Percentiles rank a stretch among this genome's conserved stretches.
These are phyloP conservation scores for Endothia cerciana DNA, from an alignment of 2,329 filamentous ascomycete species.

Conservation along the genomic window DNA sequence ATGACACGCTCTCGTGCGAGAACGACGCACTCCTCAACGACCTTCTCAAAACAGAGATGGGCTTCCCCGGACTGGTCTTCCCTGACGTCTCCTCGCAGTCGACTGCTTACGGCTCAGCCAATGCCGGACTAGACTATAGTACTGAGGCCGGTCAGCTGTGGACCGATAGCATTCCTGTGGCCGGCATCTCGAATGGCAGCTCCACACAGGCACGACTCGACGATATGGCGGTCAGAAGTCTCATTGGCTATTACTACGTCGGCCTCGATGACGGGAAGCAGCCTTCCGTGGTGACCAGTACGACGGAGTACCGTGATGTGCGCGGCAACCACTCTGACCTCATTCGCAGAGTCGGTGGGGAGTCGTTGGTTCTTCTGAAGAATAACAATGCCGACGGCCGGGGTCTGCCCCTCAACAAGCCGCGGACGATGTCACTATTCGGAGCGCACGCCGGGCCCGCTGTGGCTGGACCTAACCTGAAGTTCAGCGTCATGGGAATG, in stretches of 20 bases:
- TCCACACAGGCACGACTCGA: conserved; percentile 58
- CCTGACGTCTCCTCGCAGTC: conserved; percentile 71
- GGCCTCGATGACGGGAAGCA: conserved; percentile 50
- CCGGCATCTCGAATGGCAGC: conserved; percentile 63
- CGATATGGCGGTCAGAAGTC: conserved; percentile 56
- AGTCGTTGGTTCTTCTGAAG: conserved; percentile 68
- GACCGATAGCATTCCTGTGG: conserved; percentile 52
- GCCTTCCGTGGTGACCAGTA: conserved; percentile 48
- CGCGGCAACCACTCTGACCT: conserved; percentile 60
- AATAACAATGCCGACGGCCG: conserved; percentile 62
- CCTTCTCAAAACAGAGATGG: conserved; percentile 64
- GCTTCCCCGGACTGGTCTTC: conserved; percentile 67
- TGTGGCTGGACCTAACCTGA: too few species aligned
- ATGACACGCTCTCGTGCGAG: conserved; percentile 62
- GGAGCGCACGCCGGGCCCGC: too few species aligned
- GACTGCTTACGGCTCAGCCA: conserved; percentile 60
- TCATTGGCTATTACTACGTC: conserved; percentile 62
- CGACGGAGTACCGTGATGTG: conserved; percentile 53
- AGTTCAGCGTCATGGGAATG: too few species aligned
- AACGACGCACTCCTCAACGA: conserved; percentile 71
- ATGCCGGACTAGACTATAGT: conserved; percentile 69
- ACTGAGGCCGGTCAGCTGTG: not conserved
- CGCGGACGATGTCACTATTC: conserved; percentile 44
- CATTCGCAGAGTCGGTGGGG: conserved; percentile 54
- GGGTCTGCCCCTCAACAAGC: conserved; percentile 62